A percentile compares a stretch with the other conserved stretches of the same genome.
Conservation (phyloP, 2,329 filamentous ascomycete species). For the Cercospora canescens region DNA sequence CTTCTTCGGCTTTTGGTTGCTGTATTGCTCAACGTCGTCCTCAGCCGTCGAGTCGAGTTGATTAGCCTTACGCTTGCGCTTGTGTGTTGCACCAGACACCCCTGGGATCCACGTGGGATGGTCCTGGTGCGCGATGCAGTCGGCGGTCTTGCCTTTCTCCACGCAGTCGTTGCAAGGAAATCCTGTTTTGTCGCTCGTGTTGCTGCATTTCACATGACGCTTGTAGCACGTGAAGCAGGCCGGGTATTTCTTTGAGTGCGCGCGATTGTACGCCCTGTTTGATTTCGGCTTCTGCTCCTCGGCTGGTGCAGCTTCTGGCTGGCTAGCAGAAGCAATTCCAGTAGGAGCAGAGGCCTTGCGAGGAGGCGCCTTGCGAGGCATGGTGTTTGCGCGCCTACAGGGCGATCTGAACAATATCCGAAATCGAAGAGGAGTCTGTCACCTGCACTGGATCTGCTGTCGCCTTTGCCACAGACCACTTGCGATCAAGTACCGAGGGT, state of each 20-base stretch:
- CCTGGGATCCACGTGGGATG: neutral
- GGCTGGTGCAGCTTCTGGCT: neutral
- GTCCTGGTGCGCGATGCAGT: neutral
- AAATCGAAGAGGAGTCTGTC: neutral
- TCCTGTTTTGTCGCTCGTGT: neutral
- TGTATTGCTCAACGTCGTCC: neutral
- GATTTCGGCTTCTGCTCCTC: neutral
- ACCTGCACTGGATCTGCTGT: neutral
- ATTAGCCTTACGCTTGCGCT: neutral
- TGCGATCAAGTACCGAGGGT: neutral
- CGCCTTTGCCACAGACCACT: neutral
- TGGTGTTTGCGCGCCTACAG: neutral
- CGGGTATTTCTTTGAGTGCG: neutral
- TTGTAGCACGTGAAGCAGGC: neutral
- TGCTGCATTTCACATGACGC: neutral
- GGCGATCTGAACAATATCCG: neutral
- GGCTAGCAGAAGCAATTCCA: neutral
- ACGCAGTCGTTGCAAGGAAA: neutral
- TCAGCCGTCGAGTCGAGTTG: neutral
- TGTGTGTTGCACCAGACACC: neutral
- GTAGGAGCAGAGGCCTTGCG: neutral
- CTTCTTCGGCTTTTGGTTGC: neutral
- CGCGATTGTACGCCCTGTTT: neutral
- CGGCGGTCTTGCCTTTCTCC: neutral
- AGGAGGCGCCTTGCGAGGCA: neutral